Conservation (phyloP, 2,329 filamentous ascomycete genomes). For the Trichoderma atroviride region DNA sequence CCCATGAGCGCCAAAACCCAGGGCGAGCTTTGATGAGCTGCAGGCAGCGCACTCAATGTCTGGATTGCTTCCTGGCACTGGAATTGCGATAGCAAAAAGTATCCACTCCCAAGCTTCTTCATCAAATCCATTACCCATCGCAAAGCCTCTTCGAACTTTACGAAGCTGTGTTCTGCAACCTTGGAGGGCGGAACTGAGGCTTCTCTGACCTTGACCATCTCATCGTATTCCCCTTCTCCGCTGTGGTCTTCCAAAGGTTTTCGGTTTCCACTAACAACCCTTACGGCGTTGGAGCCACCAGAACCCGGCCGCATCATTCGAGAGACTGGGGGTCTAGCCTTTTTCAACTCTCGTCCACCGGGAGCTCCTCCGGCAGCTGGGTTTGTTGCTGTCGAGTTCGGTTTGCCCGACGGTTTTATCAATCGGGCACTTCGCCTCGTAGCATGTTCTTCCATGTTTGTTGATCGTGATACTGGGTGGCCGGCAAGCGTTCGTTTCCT, state of each 20-base stretch:
- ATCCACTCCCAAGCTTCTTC: conserved; percentile 78
- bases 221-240: conserved; percentile 71
- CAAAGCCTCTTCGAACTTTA: conserved; percentile 74
- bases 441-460: conserved; percentile 60
- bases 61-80: conserved; percentile 77
- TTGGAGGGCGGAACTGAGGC: conserved; percentile 42
- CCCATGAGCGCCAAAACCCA: conserved; percentile 93
- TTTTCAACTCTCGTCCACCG: conserved; percentile 74
- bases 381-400: conserved; percentile 59
- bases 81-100: conserved; percentile 77
- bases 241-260: conserved; percentile 70
- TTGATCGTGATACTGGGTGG: conserved; percentile 61
- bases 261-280: conserved; percentile 87
- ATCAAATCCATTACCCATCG: conserved; percentile 78
- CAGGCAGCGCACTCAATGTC: conserved; percentile 70
- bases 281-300: conserved; percentile 72
- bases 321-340: conserved; percentile 73
- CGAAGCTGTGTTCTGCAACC: conserved; percentile 54
- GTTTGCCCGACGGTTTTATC: conserved; percentile 70
- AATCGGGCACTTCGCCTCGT: conserved; percentile 72
- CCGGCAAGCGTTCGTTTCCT: conserved; percentile 93
- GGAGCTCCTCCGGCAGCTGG: conserved; percentile 56
- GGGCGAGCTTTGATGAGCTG: conserved; percentile 81
- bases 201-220: conserved; percentile 54
- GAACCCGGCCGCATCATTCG: conserved; percentile 67